These are phyloP conservation scores for Elsinoe fawcettii DNA, from an alignment of 2,329 filamentous ascomycete genomes.

Conservation along the genomic window DNA sequence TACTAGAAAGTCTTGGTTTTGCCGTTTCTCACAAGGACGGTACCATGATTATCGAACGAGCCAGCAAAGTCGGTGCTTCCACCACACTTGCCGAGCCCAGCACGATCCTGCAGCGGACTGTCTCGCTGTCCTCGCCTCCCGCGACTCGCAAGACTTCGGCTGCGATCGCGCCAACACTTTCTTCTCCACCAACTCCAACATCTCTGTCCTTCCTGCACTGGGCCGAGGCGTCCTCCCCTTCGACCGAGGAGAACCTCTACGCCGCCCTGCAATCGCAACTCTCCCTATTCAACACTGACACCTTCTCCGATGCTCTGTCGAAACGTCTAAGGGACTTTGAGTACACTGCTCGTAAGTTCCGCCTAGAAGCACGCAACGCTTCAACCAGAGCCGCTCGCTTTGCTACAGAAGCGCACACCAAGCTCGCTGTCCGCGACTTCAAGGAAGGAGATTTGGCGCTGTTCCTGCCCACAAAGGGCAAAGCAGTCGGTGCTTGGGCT, in stretches of 20 bases:
- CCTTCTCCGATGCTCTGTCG: constrained; percentile 75
- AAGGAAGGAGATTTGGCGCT: constrained; percentile 93
- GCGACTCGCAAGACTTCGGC: constrained; percentile 46
- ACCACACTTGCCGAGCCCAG: constrained; percentile 36
- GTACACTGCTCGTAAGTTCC: constrained; percentile 85
- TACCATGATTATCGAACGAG: constrained; percentile 67
- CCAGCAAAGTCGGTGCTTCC: constrained; percentile 48
- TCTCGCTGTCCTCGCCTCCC: constrained; percentile 51
- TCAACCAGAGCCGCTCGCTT: constrained; percentile 75
- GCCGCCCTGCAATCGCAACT: constrained; percentile 64
- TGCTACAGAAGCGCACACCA: constrained; percentile 83
- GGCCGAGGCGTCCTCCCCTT: constrained; percentile 61
- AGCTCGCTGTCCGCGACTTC: constrained; percentile 92
- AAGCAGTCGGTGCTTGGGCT: constrained; percentile 90
- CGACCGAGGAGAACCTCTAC: constrained; percentile 66
- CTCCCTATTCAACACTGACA: constrained; percentile 72
- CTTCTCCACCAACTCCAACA: constrained; percentile 11
- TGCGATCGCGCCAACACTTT: constrained; percentile 13
- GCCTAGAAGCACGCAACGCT: constrained; percentile 74
- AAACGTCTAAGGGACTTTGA: constrained; percentile 91
- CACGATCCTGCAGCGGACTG: constrained; percentile 44
- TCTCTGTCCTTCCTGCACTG: constrained; percentile 74
- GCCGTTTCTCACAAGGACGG: constrained; percentile 62
- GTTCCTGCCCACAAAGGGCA: constrained; percentile 89
- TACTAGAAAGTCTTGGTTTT: constrained; percentile 83